These are phyloP conservation scores for Saururus chinensis DNA, from an alignment of 164 flowering plant genomes.

Conservation along the genomic window DNA sequence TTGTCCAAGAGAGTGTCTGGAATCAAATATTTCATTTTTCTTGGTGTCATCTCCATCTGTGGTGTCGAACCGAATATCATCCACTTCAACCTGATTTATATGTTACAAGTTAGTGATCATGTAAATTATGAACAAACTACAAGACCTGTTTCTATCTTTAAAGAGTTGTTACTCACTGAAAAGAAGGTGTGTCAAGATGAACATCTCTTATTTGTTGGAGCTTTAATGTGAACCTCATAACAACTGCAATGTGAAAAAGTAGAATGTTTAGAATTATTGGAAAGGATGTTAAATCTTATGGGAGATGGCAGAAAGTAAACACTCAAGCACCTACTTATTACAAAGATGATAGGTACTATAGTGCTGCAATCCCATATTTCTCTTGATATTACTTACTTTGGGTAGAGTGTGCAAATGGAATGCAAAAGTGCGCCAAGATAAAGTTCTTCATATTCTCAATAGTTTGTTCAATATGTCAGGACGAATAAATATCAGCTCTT, in stretches of 20 bases:
- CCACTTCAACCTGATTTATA: conserved; percentile 20
- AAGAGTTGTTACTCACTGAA: neutral
- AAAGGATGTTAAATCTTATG: neutral
- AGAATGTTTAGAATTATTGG: no score
- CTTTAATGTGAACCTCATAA: neutral
- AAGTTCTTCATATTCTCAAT: neutral
- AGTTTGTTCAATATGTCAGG: neutral
- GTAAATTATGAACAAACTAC: no score
- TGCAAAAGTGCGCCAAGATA: neutral
- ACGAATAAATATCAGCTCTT: neutral
- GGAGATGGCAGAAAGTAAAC: neutral
- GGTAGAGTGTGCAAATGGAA: neutral
- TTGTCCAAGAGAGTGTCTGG: conserved; percentile 25
- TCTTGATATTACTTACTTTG: neutral
- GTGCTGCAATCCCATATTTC: neutral
- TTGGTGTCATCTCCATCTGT: conserved; percentile 25
- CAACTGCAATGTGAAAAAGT: neutral
- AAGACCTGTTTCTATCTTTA: no score
- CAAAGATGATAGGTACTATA: neutral
- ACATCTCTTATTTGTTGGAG: neutral
- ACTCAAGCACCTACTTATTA: neutral
- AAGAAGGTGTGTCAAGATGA: neutral
- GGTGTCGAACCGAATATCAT: conserved; percentile 22
- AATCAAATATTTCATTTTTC: conserved; percentile 22
- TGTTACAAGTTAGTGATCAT: neutral